Conservation (phyloP, 2,329 filamentous ascomycete genomes). For the Colletotrichum sp. region DNA sequence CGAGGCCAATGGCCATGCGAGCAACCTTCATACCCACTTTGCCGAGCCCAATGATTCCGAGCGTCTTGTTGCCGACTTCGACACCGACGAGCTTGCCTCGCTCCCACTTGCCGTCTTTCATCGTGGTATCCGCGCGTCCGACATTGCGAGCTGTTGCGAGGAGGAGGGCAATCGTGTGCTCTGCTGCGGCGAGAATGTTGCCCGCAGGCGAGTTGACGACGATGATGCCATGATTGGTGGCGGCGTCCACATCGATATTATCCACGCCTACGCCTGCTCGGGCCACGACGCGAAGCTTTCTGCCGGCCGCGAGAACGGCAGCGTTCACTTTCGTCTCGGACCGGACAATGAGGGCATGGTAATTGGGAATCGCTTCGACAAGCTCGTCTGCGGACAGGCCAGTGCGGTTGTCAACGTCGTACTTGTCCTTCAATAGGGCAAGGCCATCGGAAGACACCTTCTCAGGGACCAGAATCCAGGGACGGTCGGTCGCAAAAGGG, state of each 20-base stretch:
- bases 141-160: slow-evolving; percentile 78
- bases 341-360: slow-evolving; percentile 79
- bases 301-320: slow-evolving; percentile 67
- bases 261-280: slow-evolving; percentile 83
- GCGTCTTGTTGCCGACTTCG: slow-evolving; percentile 77
- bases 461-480: slow-evolving; percentile 74
- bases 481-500: slow-evolving; percentile 24
- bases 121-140: slow-evolving; percentile 69
- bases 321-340: slow-evolving; percentile 84
- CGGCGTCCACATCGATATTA: slow-evolving; percentile 78
- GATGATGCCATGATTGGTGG: slow-evolving; percentile 75
- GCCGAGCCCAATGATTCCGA: slow-evolving; percentile 80
- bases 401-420: slow-evolving; percentile 73
- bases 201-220: slow-evolving; percentile 82
- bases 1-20: slow-evolving; percentile 77
- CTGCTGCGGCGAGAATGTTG: slow-evolving; percentile 81
- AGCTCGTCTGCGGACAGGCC: slow-evolving; percentile 69
- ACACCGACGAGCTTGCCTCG: slow-evolving; percentile 76
- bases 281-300: slow-evolving; percentile 77
- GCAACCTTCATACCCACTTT: slow-evolving; percentile 85
- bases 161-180: slow-evolving; percentile 77
- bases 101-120: slow-evolving; percentile 79
- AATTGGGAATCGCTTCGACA: slow-evolving; percentile 68
- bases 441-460: slow-evolving; percentile 83
- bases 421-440: slow-evolving; percentile 67